phyloP scores from a whole-genome alignment of 2,329 filamentous ascomycete genomes.

The Acrocalymma vagum region DNA sequence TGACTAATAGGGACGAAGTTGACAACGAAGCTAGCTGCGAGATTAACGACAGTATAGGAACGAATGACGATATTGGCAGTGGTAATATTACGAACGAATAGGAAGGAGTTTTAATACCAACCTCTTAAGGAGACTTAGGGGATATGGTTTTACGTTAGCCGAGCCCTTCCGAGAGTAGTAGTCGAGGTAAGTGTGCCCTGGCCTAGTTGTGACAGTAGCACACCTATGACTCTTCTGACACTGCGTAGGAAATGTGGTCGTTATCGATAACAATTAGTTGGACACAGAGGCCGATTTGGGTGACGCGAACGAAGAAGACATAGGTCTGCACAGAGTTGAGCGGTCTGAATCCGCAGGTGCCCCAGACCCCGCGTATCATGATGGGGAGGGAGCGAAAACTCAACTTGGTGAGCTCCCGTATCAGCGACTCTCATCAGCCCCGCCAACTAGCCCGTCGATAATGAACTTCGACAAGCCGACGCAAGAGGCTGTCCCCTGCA shows the following conservation, averaged over 20 bases:
- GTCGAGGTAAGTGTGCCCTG: conserved; percentile 18
- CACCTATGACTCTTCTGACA: conserved; percentile 17
- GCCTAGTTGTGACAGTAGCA: conserved; percentile 9
- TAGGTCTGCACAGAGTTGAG: conserved; percentile 11
- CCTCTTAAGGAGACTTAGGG: conserved; percentile 7
- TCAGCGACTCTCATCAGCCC: conserved; percentile 10
- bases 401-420: conserved; percentile 7
- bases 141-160: conserved; percentile 16
- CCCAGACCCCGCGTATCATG: conserved; percentile 7
- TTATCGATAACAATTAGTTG: conserved; percentile 17
- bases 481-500: conserved; percentile 8
- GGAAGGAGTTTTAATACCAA: conserved; percentile 7
- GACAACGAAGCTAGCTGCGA: conserved; percentile 12
- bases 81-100: conserved; percentile 7
- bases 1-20: conserved; percentile 15
- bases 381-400: conserved; percentile 10
- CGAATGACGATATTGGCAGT: conserved; percentile 10
- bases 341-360: conserved; percentile 11
- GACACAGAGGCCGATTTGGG: conserved; percentile 10
- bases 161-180: conserved; percentile 10
- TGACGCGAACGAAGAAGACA: conserved; percentile 11
- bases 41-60: conserved; percentile 10
- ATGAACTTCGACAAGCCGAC: conserved; percentile 13
- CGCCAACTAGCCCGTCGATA: conserved; percentile 12
- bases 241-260: conserved; percentile 18